A percentile compares a stretch with the other conserved stretches of the same genome.
These are phyloP conservation scores for Marsdenia floribunda DNA, from an alignment of 257 asterid genomes.

Conservation along the genomic window DNA sequence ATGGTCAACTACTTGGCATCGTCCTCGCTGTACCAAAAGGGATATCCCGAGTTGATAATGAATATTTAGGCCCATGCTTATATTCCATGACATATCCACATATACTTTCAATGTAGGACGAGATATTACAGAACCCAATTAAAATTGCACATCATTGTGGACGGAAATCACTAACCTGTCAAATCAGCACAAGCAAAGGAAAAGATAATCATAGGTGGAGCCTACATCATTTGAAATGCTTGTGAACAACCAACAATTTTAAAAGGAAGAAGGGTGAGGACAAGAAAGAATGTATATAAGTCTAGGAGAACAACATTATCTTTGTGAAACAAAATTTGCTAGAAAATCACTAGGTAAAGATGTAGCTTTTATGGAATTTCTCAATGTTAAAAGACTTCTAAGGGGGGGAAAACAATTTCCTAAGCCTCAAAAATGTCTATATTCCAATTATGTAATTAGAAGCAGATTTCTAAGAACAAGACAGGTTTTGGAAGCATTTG, in stretches of 20 bases:
- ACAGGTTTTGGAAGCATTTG: no score
- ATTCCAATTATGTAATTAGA: neutral
- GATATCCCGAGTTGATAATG: no score
- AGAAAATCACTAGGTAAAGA: neutral
- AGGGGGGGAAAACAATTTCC: neutral
- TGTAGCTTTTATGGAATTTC: neutral
- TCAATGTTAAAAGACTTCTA: neutral
- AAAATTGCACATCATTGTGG: constrained; percentile 4
- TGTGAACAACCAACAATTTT: neutral
- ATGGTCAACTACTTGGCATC: no score
- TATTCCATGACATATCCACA: no score
- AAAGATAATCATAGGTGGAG: constrained; percentile 78
- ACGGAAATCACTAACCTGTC: constrained; percentile 48
- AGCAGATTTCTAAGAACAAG: neutral
- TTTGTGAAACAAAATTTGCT: neutral
- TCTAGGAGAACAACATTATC: neutral
- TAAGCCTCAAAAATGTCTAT: neutral
- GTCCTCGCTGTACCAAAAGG: no score
- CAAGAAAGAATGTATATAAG: neutral
- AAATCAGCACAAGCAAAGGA: constrained; percentile 92
- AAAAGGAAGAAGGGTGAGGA: neutral
- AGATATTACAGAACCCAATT: neutral
- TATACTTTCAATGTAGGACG: no score
- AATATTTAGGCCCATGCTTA: no score
- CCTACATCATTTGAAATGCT: constrained; percentile 42